Conservation (phyloP, 305 asterid genomes). For the Fraxinus sp. region DNA sequence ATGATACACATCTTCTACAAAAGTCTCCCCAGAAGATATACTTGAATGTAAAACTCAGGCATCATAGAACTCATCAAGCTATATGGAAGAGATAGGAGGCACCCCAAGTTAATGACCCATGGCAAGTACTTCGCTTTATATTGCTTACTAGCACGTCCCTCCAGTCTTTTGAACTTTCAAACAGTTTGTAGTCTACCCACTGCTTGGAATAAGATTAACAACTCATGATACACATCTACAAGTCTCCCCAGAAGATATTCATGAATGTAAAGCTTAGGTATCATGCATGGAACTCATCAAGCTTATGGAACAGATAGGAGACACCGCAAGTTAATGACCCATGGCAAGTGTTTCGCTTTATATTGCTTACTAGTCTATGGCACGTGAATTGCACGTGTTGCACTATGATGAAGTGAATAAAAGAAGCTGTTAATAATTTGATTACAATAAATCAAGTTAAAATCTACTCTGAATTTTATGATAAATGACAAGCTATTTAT, state of each 20-base stretch:
- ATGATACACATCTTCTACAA: slow-evolving; percentile 45
- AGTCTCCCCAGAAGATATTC: slow-evolving; percentile 24
- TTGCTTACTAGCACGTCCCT: no score
- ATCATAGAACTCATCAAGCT: no score
- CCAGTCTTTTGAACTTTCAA: no score
- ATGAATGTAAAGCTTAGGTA: slow-evolving; percentile 19
- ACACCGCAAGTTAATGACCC: slow-evolving; percentile 43
- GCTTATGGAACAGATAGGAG: slow-evolving; percentile 41
- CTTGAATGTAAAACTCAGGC: slow-evolving; percentile 18
- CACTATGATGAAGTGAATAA: no score
- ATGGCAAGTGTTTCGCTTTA: slow-evolving; percentile 38
- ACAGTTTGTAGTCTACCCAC: slow-evolving; percentile 7
- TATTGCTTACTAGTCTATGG: background rate
- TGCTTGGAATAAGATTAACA: slow-evolving; percentile 38
- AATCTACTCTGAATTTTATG: no score
- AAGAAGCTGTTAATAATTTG: no score
- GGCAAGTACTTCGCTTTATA: no score
- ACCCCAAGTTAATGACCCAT: no score
- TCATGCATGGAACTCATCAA: slow-evolving; percentile 32
- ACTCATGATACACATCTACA: slow-evolving; percentile 54
- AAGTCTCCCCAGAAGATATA: slow-evolving; percentile 25
- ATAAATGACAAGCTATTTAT: no score
- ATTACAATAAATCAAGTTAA: no score
- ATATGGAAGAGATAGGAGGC: no score
- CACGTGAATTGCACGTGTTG: no score